Evolutionary conservation across 2,329 filamentous ascomycete genomes (phyloP).

Genomic region (Claviceps pusilla): DNA sequence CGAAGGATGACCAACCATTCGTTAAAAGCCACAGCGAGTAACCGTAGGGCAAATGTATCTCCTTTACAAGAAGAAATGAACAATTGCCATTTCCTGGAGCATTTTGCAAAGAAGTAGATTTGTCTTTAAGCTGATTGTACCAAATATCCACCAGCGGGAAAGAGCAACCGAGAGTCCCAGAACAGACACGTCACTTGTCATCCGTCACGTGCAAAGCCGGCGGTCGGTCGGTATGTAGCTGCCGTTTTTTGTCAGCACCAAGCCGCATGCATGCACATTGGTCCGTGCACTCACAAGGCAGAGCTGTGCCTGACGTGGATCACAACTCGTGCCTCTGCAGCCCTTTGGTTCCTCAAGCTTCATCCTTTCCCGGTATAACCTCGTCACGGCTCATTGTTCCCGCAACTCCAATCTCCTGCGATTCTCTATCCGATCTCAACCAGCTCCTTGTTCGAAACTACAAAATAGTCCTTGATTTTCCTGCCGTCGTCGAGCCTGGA

Average conservation of each 20-base stretch:
- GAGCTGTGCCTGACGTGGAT: constrained; percentile 33
- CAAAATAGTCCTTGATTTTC: constrained; percentile 2
- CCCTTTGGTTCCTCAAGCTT: constrained; percentile 2
- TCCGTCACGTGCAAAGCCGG: background rate
- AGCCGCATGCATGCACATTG: background rate
- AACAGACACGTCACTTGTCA: background rate
- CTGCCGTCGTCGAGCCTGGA: constrained; percentile 9
- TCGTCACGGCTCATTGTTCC: background rate
- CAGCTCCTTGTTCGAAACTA: background rate
- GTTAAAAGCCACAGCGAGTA: too few relatives aligned
- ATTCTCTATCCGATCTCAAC: background rate
- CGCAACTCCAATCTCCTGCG: background rate
- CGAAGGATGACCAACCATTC: too few relatives aligned
- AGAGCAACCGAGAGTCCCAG: background rate
- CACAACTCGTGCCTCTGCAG: constrained; percentile 12
- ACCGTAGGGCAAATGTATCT: too few relatives aligned
- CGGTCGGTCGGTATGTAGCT: background rate
- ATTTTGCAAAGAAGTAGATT: too few relatives aligned
- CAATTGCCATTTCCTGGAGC: too few relatives aligned
- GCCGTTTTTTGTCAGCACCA: background rate
- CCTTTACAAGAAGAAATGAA: too few relatives aligned
- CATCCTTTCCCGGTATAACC: background rate
- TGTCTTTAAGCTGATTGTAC: background rate
- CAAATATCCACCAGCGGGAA: background rate
- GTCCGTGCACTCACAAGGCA: constrained; percentile 15